Evolutionary conservation across 805 yeast species (phyloP), one percentile per base, ranked within the genome.

Genomic region (Cyberlindnera nakhonratchasimensis): DNA sequence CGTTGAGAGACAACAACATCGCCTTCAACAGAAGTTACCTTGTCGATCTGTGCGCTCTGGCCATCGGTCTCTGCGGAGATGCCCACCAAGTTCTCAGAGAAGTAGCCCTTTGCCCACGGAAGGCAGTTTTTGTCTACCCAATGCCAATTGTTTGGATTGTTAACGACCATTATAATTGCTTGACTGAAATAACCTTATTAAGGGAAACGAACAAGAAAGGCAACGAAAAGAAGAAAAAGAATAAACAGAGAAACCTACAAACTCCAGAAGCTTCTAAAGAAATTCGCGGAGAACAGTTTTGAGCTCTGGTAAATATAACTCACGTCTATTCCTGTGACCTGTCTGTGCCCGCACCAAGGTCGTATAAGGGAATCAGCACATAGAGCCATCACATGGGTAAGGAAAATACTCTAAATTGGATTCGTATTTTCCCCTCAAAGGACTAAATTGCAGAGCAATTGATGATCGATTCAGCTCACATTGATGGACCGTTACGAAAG

Each of bases 141-240:
- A 73, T 93, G 99, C 99, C 99, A 91, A 69, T 91, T 91, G 66
- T 93, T 93, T 29, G 98, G 98, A 74, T 91, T 93, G 67, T 88
- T 84, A 24, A 93, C 90, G 30, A 86, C 97, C 97, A 91, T 91
- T 33, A 26, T 34, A 29, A 13, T 13, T 28, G 30, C n/a, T n/a
- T n/a, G n/a, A n/a, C n/a, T n/a, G n/a, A n/a, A n/a, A n/a, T n/a
- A n/a, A n/a, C n/a, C n/a, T n/a, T n/a, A n/a, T n/a, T n/a, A n/a
- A n/a, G n/a, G n/a, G n/a, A n/a, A n/a, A n/a, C n/a, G n/a, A n/a
- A n/a, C n/a, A n/a, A n/a, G n/a, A 19, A 8, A 13, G 30, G 6
- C 4, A 28, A 28, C n/a, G 30, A 28, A 28, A 19, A 25, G n/a
- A 14, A 25, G 30, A 28, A 28, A 17, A 16, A 28, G n/a, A 5